Evolutionary conservation across 768 basidiomycete species (phyloP).

Genomic region (Mycena olivaceomarginata): DNA sequence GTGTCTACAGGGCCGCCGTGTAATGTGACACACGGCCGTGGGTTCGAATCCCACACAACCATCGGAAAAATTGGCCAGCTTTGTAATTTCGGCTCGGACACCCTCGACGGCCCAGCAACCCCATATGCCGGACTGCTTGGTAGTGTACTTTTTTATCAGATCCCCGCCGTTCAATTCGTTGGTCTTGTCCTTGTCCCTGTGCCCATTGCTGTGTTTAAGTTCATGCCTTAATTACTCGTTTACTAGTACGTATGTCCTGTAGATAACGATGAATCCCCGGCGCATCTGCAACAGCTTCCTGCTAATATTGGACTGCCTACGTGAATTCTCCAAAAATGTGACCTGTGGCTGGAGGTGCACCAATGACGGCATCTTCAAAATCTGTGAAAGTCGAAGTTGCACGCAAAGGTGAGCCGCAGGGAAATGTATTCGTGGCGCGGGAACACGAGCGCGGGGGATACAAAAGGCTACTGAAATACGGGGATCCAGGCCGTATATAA

Average conservation of each 20-base stretch:
- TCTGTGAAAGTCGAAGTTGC: too few relatives aligned
- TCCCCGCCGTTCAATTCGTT: not conserved
- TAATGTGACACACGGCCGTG: not conserved
- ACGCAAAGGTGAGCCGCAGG: too few relatives aligned
- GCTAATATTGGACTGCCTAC: slow-evolving; percentile 2
- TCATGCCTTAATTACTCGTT: slow-evolving; percentile 5
- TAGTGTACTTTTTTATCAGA: not conserved
- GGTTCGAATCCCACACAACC: slow-evolving; percentile 11
- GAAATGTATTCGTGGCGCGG: too few relatives aligned
- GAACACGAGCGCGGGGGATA: too few relatives aligned
- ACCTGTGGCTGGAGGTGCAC: too few relatives aligned
- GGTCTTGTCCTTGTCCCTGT: not conserved
- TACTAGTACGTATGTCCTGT: slow-evolving; percentile 8
- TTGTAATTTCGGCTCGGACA: too few relatives aligned
- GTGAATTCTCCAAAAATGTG: not conserved
- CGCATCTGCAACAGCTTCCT: slow-evolving; percentile 10
- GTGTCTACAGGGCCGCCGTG: too few relatives aligned
- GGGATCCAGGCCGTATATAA: too few relatives aligned
- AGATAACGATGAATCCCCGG: not conserved
- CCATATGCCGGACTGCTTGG: not conserved
- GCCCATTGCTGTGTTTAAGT: not conserved
- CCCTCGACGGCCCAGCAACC: too few relatives aligned
- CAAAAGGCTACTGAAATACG: too few relatives aligned
- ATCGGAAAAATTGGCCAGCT: too few relatives aligned
- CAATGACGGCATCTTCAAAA: too few relatives aligned